Percentiles rank a stretch among this genome's conserved stretches.
phyloP scores from a whole-genome alignment of 2,329 filamentous ascomycete genomes.

The Cercospora brassicicola region DNA sequence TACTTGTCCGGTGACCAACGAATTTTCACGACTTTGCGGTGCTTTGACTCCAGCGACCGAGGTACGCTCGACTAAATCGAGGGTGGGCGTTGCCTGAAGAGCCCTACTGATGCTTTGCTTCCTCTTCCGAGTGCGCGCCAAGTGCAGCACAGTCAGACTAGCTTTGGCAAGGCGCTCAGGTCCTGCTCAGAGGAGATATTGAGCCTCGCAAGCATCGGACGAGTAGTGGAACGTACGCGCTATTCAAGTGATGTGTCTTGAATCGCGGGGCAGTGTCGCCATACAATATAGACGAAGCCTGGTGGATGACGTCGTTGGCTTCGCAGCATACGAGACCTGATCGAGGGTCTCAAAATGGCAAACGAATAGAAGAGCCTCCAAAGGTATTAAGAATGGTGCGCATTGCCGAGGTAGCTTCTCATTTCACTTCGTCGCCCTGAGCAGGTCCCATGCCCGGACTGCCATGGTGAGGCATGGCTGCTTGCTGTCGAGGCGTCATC shows the following conservation, averaged over 20 bases:
- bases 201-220: neutral
- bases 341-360: neutral
- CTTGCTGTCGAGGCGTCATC: slow-evolving; percentile 40
- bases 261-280: neutral
- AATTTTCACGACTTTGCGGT: neutral
- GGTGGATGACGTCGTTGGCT: neutral
- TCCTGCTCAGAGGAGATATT: neutral
- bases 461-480: slow-evolving; percentile 35
- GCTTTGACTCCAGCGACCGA: neutral
- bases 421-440: slow-evolving; percentile 37
- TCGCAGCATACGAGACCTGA: neutral
- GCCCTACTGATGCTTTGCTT: neutral
- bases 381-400: neutral
- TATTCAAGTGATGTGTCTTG: neutral
- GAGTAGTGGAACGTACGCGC: neutral
- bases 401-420: slow-evolving; percentile 17
- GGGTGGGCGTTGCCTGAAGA: neutral
- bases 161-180: neutral
- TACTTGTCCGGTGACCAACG: neutral
- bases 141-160: neutral
- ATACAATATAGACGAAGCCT: neutral
- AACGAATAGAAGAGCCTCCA: neutral
- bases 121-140: neutral
- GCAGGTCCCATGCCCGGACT: slow-evolving; percentile 33
- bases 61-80: neutral